A percentile compares a stretch with the other conserved stretches of the same genome.
These are phyloP conservation scores for Trichoderma sp. DNA, from an alignment of 2,329 filamentous ascomycete species.

Conservation along the genomic window DNA sequence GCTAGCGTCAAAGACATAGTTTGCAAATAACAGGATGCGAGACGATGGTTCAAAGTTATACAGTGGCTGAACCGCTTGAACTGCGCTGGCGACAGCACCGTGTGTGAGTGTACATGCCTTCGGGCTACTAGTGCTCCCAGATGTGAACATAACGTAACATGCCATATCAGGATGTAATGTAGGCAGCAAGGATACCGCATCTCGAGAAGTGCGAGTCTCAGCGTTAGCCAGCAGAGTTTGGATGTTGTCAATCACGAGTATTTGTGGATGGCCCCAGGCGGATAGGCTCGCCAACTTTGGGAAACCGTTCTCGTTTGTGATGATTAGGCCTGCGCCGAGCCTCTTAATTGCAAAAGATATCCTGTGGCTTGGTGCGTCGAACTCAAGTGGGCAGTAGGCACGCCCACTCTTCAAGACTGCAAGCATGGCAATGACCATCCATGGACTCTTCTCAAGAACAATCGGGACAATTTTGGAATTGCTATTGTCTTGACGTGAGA, in stretches of 20 bases:
- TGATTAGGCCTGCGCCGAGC: not conserved
- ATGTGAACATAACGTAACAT: not conserved
- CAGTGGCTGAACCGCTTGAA: not conserved
- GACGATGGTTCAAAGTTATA: not conserved
- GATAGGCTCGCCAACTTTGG: not conserved
- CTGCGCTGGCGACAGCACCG: not conserved
- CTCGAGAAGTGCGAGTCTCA: not conserved
- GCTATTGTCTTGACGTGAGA: not conserved
- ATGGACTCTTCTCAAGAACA: not conserved
- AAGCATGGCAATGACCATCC: not conserved
- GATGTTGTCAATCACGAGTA: not conserved
- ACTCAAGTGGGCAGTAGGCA: not conserved
- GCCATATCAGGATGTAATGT: not conserved
- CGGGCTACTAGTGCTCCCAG: not conserved
- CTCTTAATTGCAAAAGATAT: not conserved
- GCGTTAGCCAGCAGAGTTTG: not conserved
- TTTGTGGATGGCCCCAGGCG: not conserved
- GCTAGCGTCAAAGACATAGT: not conserved
- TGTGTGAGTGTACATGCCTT: not conserved
- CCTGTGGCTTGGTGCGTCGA: not conserved
- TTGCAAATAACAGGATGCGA: not conserved
- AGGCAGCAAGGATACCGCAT: not conserved
- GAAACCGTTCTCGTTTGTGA: not conserved
- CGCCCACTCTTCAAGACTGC: not conserved
- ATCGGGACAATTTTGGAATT: not conserved